These are phyloP conservation scores for Digitaria exilis DNA, from an alignment of 202 grass and related monocot genomes.

Conservation along the genomic window DNA sequence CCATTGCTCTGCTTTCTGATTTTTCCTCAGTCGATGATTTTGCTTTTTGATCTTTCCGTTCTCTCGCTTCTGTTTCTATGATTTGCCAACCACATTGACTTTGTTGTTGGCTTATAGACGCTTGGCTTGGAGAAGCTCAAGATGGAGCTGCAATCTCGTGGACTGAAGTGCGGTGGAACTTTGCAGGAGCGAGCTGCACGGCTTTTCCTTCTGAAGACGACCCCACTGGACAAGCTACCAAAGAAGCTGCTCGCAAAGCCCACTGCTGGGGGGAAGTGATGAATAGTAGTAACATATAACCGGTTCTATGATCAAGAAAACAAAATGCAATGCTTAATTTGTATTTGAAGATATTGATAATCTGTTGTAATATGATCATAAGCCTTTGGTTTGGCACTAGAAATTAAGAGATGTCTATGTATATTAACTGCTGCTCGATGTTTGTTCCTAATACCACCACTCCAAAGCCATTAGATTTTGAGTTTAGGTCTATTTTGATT, in stretches of 20 bases:
- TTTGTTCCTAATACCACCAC: neutral
- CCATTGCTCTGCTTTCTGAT: neutral
- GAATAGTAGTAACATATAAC: slow-evolving; percentile 27
- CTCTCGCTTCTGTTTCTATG: neutral
- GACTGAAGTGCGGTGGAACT: slow-evolving; percentile 91
- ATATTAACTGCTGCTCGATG: neutral
- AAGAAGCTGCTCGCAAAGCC: slow-evolving; percentile 87
- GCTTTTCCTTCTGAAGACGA: slow-evolving; percentile 95
- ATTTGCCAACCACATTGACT: neutral
- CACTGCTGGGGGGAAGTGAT: slow-evolving; percentile 49
- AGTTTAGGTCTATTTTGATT: neutral
- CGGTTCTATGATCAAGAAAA: slow-evolving; percentile 5
- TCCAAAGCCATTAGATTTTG: neutral
- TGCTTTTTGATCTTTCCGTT: neutral
- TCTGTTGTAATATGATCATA: slow-evolving; percentile 42
- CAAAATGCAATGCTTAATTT: slow-evolving; percentile 1
- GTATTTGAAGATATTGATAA: neutral
- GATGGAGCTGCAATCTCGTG: slow-evolving; percentile 60
- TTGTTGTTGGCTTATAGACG: slow-evolving; percentile 44
- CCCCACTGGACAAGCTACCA: slow-evolving; percentile 77
- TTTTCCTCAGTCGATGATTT: neutral
- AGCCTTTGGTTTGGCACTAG: slow-evolving; percentile 8
- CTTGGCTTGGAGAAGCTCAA: slow-evolving; percentile 89
- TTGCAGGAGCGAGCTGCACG: slow-evolving; percentile 77
- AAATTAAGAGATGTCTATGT: slow-evolving; percentile 35